Base-by-base conservation (phyloP, 176 grass and related monocot species). In the Guadua angustifolia region DNA sequence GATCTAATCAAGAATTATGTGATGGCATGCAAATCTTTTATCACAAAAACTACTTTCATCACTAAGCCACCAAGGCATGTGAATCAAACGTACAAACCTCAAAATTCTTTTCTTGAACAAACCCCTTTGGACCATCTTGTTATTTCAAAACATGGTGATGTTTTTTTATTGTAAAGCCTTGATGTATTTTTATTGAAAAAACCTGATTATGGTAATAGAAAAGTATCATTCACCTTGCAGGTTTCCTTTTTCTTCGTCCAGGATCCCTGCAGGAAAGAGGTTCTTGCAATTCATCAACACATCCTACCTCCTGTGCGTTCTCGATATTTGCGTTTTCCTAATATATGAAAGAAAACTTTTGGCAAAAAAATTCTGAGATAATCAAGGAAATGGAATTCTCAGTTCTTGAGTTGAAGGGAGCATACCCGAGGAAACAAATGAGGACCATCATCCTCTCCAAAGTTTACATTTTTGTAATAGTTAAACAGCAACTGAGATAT, bases 401-500 rank as follows among this genome's bases (percentile, higher is more conserved):
- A 39, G 57, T 40, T 45, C 11, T 77, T 75, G 11, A 49, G 22
- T 82, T n/a, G 6, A 62, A 79, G 44, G 35, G 55, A 87, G 77
- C 81, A 33, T 80, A 91, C 92, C 68, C 39, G 52, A 75, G 84
- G 24, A 82, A 73, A 64, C 6, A 51, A 79, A 82, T 51, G 60
- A 35, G 76, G 80, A 79, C 24, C 44, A 68, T 63, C 77, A 70
- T 64, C 59, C 83, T 94, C 90, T 50, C 64, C 72, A 46, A 98
- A 98, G 43, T 93, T 84, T 73, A 81, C 91, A 62, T 16, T 92
- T 88, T 84, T 55, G 82, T 93, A 84, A 61, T 93, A 88, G 35
- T 88, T 57, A 76, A 74, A 93, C 72, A 98, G 73, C 84, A 94
- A 60, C 19, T 93, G 80, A 47, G 95, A 98, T 86, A 98, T 83